These are phyloP conservation scores for Lentinula sp. DNA, from an alignment of 768 basidiomycete genomes.

Conservation along the genomic window DNA sequence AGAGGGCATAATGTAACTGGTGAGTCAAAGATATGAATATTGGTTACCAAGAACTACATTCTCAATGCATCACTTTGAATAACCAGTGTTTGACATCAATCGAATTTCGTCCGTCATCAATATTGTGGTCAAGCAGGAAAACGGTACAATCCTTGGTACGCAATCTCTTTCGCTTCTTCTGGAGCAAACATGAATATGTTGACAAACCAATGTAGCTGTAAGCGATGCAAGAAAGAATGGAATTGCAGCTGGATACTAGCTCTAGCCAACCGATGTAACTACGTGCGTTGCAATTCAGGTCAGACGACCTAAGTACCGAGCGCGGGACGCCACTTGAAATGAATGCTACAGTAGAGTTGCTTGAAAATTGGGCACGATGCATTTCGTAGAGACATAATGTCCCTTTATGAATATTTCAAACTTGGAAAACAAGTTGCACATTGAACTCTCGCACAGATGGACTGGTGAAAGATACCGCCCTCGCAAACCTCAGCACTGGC, in stretches of 20 bases:
- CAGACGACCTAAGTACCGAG: background rate
- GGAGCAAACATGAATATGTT: background rate
- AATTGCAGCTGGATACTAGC: conserved; percentile 79
- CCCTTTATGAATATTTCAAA: background rate
- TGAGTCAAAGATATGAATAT: conserved; percentile 17
- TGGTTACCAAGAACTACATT: background rate
- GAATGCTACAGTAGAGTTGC: background rate
- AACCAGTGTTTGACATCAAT: conserved; percentile 56
- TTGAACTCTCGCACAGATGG: background rate
- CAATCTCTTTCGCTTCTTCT: conserved; percentile 6
- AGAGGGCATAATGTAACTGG: conserved; percentile 54
- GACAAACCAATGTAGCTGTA: conserved; percentile 44
- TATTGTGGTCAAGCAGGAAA: conserved; percentile 41
- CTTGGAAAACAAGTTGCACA: background rate
- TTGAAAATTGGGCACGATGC: background rate
- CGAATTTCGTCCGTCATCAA: conserved; percentile 77
- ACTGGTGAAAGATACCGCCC: background rate
- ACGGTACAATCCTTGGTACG: conserved; percentile 62
- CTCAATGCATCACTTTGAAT: background rate
- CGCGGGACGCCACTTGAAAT: background rate
- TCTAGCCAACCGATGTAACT: conserved; percentile 21
- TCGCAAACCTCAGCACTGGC: background rate
- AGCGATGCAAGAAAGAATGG: conserved; percentile 93
- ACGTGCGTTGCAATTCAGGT: background rate
- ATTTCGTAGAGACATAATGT: background rate